Conservation (phyloP, 2,329 filamentous ascomycete species). For the Trichoderma sp. region DNA sequence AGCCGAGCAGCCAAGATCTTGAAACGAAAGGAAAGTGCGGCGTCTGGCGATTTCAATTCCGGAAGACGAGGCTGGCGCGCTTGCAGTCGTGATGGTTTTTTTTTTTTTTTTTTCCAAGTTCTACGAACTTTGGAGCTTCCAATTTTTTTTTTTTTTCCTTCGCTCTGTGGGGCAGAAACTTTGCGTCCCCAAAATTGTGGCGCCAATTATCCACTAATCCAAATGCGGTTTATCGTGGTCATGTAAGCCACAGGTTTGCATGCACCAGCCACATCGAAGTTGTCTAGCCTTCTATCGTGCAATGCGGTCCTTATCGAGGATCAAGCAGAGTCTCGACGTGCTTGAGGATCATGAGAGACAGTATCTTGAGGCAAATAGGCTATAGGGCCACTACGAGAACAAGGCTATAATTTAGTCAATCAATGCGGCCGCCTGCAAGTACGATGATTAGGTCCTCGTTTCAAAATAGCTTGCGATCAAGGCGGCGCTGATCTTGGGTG, state of each 20-base stretch:
- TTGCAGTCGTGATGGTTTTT: conserved; percentile 17
- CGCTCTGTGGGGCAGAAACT: conserved; percentile 23
- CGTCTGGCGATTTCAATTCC: conserved; percentile 9
- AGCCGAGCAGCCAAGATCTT: conserved; percentile 2
- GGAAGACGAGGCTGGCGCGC: conserved; percentile 2
- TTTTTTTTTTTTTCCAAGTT: conserved; percentile 20
- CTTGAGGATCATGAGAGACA: too few relatives aligned
- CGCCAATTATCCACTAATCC: conserved; percentile 20
- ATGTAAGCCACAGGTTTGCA: conserved; percentile 3
- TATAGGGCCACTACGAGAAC: too few relatives aligned
- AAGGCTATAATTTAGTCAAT: too few relatives aligned
- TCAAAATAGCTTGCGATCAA: too few relatives aligned
- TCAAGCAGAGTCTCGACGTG: too few relatives aligned
- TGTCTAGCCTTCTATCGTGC: too few relatives aligned
- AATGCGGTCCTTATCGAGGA: too few relatives aligned
- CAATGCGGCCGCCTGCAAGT: too few relatives aligned
- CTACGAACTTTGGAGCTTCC: conserved; percentile 21
- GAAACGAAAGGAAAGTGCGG: background rate
- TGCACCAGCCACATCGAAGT: conserved; percentile 13
- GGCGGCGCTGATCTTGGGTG: too few relatives aligned
- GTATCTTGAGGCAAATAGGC: too few relatives aligned
- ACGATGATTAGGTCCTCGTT: too few relatives aligned
- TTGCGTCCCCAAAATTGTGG: conserved; percentile 19
- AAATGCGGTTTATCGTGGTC: background rate
- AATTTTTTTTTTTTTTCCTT: conserved; percentile 27